Percentiles rank a stretch among this genome's conserved stretches.
phyloP scores from a whole-genome alignment of 345 rosid genomes.

The Eucalyptus lansdowneana region DNA sequence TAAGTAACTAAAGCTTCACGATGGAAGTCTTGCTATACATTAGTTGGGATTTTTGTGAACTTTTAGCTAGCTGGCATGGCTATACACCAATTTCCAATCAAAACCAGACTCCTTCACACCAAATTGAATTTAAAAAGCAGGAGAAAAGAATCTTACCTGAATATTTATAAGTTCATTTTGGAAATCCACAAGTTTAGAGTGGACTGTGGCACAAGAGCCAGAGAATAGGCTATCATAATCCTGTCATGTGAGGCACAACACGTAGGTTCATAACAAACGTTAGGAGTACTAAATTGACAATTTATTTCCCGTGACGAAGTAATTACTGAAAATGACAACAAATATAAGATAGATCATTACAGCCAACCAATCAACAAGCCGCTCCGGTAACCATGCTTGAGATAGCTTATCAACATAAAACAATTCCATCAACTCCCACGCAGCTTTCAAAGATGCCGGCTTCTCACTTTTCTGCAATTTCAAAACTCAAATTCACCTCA shows the following conservation, averaged over 20 bases:
- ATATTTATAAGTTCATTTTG: conserved; percentile 52
- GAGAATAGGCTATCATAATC: conserved; percentile 73
- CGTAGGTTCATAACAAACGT: neutral
- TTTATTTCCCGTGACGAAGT: neutral
- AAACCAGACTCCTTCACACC: neutral
- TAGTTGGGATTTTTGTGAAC: neutral
- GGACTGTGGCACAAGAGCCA: conserved; percentile 36
- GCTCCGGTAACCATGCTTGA: conserved; percentile 78
- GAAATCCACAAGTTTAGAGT: conserved; percentile 69
- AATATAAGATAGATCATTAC: conserved; percentile 37
- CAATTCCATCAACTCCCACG: conserved; percentile 93
- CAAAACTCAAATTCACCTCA: neutral
- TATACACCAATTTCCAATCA: neutral
- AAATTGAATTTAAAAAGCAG: neutral
- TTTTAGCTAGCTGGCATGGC: neutral
- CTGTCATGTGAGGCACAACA: conserved; percentile 25
- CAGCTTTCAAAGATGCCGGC: conserved; percentile 73
- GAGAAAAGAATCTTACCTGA: conserved; percentile 36
- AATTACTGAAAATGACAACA: neutral
- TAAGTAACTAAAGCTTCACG: neutral
- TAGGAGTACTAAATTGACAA: neutral
- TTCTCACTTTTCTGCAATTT: conserved; percentile 34
- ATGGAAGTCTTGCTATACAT: neutral
- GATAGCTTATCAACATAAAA: conserved; percentile 68
- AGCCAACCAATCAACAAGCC: conserved; percentile 85